Conservation (phyloP, 805 yeast species). For the Saccharomycopsis sp. region DNA sequence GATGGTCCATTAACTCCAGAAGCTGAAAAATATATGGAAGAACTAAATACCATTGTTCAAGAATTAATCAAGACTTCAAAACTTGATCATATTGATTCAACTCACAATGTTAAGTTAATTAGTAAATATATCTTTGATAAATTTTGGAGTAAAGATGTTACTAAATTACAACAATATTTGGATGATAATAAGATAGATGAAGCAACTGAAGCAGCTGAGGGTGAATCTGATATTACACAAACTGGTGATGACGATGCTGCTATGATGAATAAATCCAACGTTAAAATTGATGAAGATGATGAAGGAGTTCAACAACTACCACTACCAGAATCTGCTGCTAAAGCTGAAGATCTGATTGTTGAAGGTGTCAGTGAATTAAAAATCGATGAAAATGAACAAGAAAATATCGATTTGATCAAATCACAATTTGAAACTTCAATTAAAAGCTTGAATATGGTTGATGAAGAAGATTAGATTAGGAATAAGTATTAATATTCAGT, state of each 20-base stretch:
- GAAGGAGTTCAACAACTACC: too few relatives aligned
- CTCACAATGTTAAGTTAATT: conserved; percentile 19
- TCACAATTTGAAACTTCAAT: conserved; percentile 16
- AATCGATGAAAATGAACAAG: too few relatives aligned
- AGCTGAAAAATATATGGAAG: background rate
- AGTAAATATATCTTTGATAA: conserved; percentile 32
- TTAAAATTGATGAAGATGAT: too few relatives aligned
- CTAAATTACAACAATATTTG: conserved; percentile 4
- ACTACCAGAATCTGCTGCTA: too few relatives aligned
- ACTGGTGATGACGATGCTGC: too few relatives aligned
- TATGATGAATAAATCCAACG: too few relatives aligned
- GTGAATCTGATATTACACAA: too few relatives aligned
- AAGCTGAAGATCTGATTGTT: too few relatives aligned
- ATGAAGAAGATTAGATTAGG: too few relatives aligned
- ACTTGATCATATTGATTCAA: background rate
- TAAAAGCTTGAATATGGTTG: conserved; percentile 1
- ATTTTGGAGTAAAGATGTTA: conserved; percentile 30
- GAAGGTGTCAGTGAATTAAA: too few relatives aligned
- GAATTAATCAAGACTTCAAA: background rate
- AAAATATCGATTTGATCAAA: conserved; percentile 21
- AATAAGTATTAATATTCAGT: too few relatives aligned
- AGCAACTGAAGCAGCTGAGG: conserved; percentile 9
- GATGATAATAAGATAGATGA: conserved; percentile 18
- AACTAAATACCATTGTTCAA: background rate
- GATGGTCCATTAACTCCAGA: too few relatives aligned